These are phyloP conservation scores for Colletotrichum lentis DNA, from an alignment of 2,329 filamentous ascomycete species.

Conservation along the genomic window DNA sequence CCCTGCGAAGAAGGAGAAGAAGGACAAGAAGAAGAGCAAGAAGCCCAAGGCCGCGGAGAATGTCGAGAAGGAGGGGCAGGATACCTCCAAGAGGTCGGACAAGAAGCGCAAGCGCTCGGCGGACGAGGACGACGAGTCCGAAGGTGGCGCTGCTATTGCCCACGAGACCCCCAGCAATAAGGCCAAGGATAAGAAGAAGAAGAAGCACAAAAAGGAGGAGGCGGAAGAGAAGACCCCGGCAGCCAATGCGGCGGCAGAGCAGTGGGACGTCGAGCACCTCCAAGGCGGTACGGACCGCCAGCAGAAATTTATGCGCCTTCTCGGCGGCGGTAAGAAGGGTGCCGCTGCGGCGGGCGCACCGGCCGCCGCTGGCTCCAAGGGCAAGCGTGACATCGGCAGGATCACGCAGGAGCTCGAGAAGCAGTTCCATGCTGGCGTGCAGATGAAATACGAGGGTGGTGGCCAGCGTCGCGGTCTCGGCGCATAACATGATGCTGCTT, in stretches of 20 bases:
- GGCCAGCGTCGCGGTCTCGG: conserved; percentile 62
- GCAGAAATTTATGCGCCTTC: conserved; percentile 64
- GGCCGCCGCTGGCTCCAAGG: conserved; percentile 36
- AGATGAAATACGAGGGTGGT: conserved; percentile 62
- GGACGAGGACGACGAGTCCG: conserved; percentile 36
- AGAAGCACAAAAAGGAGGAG: conserved; percentile 41
- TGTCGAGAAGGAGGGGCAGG: conserved; percentile 20
- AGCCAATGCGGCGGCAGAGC: conserved; percentile 46
- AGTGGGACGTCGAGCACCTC: conserved; percentile 63
- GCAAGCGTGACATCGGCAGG: conserved; percentile 46
- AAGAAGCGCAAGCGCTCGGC: conserved; percentile 41
- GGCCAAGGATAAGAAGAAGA: conserved; percentile 42
- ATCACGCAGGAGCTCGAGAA: conserved; percentile 63
- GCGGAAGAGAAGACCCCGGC: conserved; percentile 39
- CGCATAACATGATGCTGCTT: conserved; percentile 47
- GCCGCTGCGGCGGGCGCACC: conserved; percentile 40
- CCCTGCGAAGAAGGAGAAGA: conserved; percentile 39
- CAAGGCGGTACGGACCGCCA: conserved; percentile 61
- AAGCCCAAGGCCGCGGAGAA: conserved; percentile 35
- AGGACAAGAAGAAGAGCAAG: conserved; percentile 39
- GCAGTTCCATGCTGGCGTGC: conserved; percentile 65
- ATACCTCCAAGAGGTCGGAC: conserved; percentile 42
- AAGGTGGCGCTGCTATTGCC: conserved; percentile 33
- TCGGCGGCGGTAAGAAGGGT: conserved; percentile 61
- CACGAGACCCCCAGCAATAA: conserved; percentile 43